Conservation (phyloP, 208 protist species). For the Trypanosoma cruzi region DNA sequence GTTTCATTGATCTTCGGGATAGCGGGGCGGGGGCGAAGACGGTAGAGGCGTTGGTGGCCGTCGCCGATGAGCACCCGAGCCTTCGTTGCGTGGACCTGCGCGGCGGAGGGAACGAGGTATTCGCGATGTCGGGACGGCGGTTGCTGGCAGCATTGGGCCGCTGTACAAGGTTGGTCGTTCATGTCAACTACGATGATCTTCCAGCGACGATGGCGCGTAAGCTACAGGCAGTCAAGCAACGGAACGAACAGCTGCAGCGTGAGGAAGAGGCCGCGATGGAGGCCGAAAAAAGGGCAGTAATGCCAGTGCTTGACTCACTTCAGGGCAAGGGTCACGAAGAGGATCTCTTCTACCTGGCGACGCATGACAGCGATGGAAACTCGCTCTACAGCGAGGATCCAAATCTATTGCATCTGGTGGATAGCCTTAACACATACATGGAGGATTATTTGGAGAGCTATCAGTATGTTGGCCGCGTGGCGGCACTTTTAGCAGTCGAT, state of each 20-base stretch:
- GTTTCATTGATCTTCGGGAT: constrained; percentile 40
- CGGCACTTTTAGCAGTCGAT: constrained; percentile 46
- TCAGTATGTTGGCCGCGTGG: constrained; percentile 32
- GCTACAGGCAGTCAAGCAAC: constrained; percentile 15
- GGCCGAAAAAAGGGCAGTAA: constrained; percentile 11
- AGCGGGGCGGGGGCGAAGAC: constrained; percentile 46
- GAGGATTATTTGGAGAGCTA: constrained; percentile 47
- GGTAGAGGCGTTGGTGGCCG: constrained; percentile 32
- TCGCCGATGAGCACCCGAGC: constrained; percentile 29
- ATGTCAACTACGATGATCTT: constrained; percentile 38
- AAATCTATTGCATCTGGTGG: constrained; percentile 27
- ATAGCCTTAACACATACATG: constrained; percentile 47
- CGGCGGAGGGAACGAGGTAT: constrained; percentile 34
- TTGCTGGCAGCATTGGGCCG: constrained; percentile 33
- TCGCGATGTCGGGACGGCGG: constrained; percentile 34
- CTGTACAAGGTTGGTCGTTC: constrained; percentile 27
- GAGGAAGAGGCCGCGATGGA: constrained; percentile 3
- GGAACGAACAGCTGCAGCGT: constrained; percentile 14
- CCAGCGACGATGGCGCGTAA: constrained; percentile 28
- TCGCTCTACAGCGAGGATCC: constrained; percentile 30
- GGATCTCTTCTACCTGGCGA: constrained; percentile 37
- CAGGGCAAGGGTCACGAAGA: neutral
- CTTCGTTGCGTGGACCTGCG: constrained; percentile 44
- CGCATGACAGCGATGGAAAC: constrained; percentile 9
- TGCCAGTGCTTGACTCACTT: constrained; percentile 9